Conservation (phyloP, 2,329 filamentous ascomycete species). For the Aspergillus sp. region DNA sequence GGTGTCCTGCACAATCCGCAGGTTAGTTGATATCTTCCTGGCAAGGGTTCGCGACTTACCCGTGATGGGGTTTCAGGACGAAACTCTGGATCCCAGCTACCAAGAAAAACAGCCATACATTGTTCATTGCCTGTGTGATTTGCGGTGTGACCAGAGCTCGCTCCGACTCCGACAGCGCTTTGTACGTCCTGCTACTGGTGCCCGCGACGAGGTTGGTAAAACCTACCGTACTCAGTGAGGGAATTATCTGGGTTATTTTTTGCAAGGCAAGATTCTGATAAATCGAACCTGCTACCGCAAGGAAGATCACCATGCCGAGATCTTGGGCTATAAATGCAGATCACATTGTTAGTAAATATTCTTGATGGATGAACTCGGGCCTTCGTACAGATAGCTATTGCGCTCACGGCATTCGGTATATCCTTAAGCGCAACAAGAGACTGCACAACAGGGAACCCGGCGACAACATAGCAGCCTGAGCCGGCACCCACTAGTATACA, state of each 20-base stretch:
- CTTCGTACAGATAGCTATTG: constrained; percentile 4
- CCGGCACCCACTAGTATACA: constrained; percentile 7
- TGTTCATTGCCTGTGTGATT: constrained; percentile 8
- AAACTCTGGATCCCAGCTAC: constrained; percentile 7
- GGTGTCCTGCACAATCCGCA: neutral
- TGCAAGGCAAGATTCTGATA: constrained; percentile 5
- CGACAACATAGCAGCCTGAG: constrained; percentile 4
- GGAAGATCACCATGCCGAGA: constrained; percentile 5
- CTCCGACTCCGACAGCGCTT: neutral
- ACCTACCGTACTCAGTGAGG: neutral
- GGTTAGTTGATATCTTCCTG: too few species aligned
- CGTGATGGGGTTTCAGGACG: neutral
- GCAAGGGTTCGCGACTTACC: constrained; percentile 1
- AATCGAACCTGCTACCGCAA: neutral
- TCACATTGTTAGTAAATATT: neutral
- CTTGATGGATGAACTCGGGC: neutral
- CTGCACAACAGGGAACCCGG: constrained; percentile 8
- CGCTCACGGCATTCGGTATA: neutral
- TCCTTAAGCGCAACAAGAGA: constrained; percentile 4
- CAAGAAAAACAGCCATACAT: constrained; percentile 8
- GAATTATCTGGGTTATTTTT: neutral
- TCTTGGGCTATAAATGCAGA: neutral
- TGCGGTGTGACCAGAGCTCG: constrained; percentile 3
- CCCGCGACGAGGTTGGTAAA: constrained; percentile 3
- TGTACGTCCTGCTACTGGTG: neutral